Percentiles rank a stretch among this genome's conserved stretches.
Evolutionary conservation across 2,329 filamentous ascomycete genomes (phyloP).

Genomic region (Neurospora sp.): DNA sequence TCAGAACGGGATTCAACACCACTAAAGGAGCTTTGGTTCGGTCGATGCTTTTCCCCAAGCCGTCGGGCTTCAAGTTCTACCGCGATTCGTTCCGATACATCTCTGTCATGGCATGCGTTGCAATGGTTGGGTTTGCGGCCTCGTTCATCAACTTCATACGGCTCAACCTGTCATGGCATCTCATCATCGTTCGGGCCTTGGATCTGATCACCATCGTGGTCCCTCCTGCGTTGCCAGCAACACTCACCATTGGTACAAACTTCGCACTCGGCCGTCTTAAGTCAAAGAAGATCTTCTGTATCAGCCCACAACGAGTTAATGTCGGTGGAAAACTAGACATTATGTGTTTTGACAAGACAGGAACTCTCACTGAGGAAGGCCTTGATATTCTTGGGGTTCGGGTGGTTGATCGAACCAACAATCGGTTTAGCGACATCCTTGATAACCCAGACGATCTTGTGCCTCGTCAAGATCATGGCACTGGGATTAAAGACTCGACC

Average conservation of each 20-base stretch:
- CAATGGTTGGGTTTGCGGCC: conserved; percentile 74
- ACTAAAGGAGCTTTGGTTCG: conserved; percentile 93
- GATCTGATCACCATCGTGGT: conserved; percentile 98
- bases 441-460: conserved; percentile 51
- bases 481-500: conserved; percentile 20
- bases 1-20: conserved; percentile 92
- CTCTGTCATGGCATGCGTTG: conserved; percentile 86
- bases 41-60: conserved; percentile 98
- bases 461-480: conserved; percentile 23
- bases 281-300: conserved; percentile 89
- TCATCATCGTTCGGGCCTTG: conserved; percentile 84
- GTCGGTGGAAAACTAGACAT: conserved; percentile 93
- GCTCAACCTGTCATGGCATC: conserved; percentile 72
- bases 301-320: conserved; percentile 93
- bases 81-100: conserved; percentile 97
- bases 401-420: conserved; percentile 54
- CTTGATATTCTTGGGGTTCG: conserved; percentile 85
- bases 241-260: conserved; percentile 90
- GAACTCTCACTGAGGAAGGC: conserved; percentile 94
- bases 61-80: conserved; percentile 97
- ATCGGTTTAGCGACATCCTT: conserved; percentile 66
- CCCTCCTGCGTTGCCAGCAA: conserved; percentile 86
- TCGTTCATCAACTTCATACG: conserved; percentile 91
- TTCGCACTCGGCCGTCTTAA: conserved; percentile 84
- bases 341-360: conserved; percentile 97